Conservation (phyloP, 495 filamentous ascomycete species). For the Friedmanniomyces simplex region DNA sequence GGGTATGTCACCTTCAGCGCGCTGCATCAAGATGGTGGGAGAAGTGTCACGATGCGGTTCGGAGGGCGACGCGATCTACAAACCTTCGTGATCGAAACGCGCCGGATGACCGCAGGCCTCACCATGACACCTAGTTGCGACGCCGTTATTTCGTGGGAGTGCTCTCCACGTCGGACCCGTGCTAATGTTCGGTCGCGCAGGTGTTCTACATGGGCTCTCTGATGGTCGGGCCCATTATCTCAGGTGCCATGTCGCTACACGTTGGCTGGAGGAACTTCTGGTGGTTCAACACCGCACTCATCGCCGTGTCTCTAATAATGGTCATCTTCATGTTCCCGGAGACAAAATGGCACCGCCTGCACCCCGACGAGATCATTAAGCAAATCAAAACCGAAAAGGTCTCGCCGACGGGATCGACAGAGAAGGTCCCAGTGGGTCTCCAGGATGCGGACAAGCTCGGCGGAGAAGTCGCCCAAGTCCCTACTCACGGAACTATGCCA, state of each 20-base stretch:
- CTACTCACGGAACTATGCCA: constrained; percentile 9
- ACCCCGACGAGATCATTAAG: constrained; percentile 25
- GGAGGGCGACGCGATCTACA: too few species aligned
- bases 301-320: constrained; percentile 38
- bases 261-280: constrained; percentile 49
- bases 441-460: constrained; percentile 3
- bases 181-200: not conserved
- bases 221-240: constrained; percentile 43
- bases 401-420: not conserved
- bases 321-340: constrained; percentile 51
- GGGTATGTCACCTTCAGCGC: constrained; percentile 31
- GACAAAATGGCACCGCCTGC: constrained; percentile 45
- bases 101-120: too few species aligned
- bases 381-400: constrained; percentile 2
- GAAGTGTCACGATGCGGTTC: too few species aligned
- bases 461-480: constrained; percentile 15
- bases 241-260: constrained; percentile 47
- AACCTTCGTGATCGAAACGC: too few species aligned
- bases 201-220: constrained; percentile 25
- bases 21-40: too few species aligned
- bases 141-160: too few species aligned
- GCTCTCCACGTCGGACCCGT: not conserved
- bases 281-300: constrained; percentile 44
- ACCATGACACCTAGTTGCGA: too few species aligned
- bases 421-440: not conserved